Evolutionary conservation across 148 eudicot species (phyloP), one percentile per base, ranked within the genome.

Genomic region (Nyssa sinensis): DNA sequence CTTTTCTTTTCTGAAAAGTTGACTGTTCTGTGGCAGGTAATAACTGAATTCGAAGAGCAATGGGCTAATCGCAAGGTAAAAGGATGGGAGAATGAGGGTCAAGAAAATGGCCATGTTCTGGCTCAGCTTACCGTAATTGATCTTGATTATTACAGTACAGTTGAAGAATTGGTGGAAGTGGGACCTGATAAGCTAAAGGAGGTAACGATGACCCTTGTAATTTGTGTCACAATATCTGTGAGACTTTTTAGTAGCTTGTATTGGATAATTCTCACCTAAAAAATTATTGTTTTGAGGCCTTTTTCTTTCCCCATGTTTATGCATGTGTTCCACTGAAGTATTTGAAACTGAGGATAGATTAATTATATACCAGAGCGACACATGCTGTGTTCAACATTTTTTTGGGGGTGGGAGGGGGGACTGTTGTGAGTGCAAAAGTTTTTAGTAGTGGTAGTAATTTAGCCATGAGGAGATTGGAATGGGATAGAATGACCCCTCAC

Each of bases 111-210:
- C 44, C 84, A 84, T 80, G 78, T 30, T 77, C 75, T 81, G 63
- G 71, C 81, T 73, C 81, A 81, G 72, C 49, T 77, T 76, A 32
- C 86, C 47, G 12, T 58, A 21, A 82, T 96, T 71, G 99, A 96
- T 84, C 98, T 96, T 75, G 98, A 93, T 81, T 91, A 87, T 78
- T 91, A 93, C 75, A 88, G 81, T 74, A 83, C 95, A 58, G 87
- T 82, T 64, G 98, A 96, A 76, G 98, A 93, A 78, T 90, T 96
- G 71, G 76, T 93, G 80, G 93, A 79, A 80, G 88, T 91, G 67
- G 99, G 99, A 64, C 94, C 95, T 34, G 98, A 91, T 79, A 85
- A 82, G 76, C 85, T 96, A 77, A 96, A 96, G 78, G 99, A 93
- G 99, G 99, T 93, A 80, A 69, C 82, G 25, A 27, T 27, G 34